Conservation (phyloP, 345 rosid genomes). For the Hibiscus trionum region DNA sequence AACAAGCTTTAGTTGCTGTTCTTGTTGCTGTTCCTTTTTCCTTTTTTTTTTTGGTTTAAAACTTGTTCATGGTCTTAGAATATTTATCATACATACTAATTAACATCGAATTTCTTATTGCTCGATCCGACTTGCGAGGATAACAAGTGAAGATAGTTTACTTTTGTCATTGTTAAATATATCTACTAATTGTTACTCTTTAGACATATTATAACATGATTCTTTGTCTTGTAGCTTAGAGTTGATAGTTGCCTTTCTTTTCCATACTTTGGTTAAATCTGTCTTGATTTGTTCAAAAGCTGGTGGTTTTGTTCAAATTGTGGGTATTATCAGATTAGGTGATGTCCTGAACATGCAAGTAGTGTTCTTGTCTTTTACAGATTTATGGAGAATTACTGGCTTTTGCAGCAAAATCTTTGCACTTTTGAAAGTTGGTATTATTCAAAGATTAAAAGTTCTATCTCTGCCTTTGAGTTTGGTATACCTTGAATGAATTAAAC, state of each 20-base stretch:
- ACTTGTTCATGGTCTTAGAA: not conserved
- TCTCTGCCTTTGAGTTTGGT: slow-evolving; percentile 5
- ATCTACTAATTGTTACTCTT: slow-evolving; percentile 2
- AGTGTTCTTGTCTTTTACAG: not conserved
- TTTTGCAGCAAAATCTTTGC: not conserved
- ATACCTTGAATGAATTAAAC: not conserved
- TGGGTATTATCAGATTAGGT: not conserved
- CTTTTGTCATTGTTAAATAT: slow-evolving; percentile 4
- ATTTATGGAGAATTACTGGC: not conserved
- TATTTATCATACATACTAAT: not conserved
- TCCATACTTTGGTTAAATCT: not conserved
- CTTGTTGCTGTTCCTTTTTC: not conserved
- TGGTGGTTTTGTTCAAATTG: not conserved
- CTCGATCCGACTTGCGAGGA: not conserved
- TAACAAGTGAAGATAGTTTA: slow-evolving; percentile 11
- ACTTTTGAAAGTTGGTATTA: not conserved
- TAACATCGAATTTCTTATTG: not conserved
- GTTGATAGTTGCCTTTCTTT: slow-evolving; percentile 2
- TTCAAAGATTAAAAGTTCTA: not conserved
- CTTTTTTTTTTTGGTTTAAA: not conserved
- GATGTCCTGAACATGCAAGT: not conserved
- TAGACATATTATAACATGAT: not conserved
- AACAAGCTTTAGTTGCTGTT: not conserved
- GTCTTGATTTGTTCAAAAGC: not conserved
- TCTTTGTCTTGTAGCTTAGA: not conserved